These are phyloP conservation scores for Vitis hybrid DNA, from an alignment of 177 flowering plant genomes.

Conservation along the genomic window DNA sequence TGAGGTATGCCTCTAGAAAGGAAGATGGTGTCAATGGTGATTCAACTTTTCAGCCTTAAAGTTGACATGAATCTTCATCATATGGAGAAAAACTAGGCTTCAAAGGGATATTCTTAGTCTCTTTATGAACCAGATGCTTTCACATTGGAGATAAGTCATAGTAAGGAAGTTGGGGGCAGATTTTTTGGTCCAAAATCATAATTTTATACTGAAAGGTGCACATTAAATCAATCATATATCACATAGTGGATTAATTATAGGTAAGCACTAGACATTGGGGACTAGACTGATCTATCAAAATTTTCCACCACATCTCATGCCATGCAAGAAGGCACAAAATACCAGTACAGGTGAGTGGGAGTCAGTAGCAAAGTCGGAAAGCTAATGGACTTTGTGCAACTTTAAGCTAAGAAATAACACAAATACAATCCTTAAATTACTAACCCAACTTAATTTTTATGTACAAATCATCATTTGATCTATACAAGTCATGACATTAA, in stretches of 20 bases:
- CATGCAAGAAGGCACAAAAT: not conserved
- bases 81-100: conserved; percentile 8
- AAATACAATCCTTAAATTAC: no score
- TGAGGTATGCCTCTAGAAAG: conserved; percentile 4
- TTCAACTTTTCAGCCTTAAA: not conserved
- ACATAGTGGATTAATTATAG: conserved; percentile 1
- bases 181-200: not conserved
- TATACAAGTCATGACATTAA: no score
- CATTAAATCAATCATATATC: not conserved
- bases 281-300: not conserved
- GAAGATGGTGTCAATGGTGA: not conserved
- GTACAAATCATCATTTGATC: no score
- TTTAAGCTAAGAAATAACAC: not conserved
- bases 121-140: not conserved
- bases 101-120: not conserved
- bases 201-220: conserved; percentile 3
- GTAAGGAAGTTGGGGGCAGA: not conserved
- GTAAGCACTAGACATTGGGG: not conserved
- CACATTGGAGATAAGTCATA: not conserved
- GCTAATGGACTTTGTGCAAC: not conserved
- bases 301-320: not conserved
- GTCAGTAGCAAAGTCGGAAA: not conserved
- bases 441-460: no score
- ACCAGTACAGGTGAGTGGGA: not conserved
- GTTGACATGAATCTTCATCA: conserved; percentile 7